phyloP scores from a whole-genome alignment of 83 land plant species.

The Diphasiastrum complanatum region DNA sequence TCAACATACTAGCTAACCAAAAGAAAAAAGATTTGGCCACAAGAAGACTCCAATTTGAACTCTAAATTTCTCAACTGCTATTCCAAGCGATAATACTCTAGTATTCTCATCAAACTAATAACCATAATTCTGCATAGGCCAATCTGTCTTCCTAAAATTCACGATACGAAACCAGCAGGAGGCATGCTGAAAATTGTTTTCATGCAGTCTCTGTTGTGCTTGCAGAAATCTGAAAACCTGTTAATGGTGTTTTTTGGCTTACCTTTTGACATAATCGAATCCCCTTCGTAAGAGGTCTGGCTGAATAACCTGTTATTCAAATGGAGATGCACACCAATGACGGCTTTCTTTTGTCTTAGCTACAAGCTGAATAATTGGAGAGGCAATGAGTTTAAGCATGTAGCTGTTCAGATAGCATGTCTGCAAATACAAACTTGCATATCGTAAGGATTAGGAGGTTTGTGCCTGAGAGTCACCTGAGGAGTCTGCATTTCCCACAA shows the following conservation, averaged over 20 bases:
- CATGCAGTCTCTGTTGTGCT: too few relatives aligned
- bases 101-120: background rate
- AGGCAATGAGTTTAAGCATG: too few relatives aligned
- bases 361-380: too few relatives aligned
- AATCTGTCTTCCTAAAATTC: too few relatives aligned
- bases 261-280: constrained; percentile 81
- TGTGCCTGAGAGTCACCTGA: constrained; percentile 47
- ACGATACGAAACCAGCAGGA: too few relatives aligned
- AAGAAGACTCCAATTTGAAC: background rate
- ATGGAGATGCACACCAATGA: background rate
- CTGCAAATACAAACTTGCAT: constrained; percentile 3
- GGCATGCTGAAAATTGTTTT: too few relatives aligned
- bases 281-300: constrained; percentile 66
- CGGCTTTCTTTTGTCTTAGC: too few relatives aligned
- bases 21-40: too few relatives aligned
- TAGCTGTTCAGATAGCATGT: too few relatives aligned
- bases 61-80: background rate
- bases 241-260: background rate
- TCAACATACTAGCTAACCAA: too few relatives aligned
- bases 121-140: too few relatives aligned
- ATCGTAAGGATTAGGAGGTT: background rate
- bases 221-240: too few relatives aligned
- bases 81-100: background rate
- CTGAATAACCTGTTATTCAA: constrained; percentile 56
- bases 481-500: constrained; percentile 99